Conservation (phyloP, 2,329 filamentous ascomycete genomes). For the Aspergillaceae sp. region DNA sequence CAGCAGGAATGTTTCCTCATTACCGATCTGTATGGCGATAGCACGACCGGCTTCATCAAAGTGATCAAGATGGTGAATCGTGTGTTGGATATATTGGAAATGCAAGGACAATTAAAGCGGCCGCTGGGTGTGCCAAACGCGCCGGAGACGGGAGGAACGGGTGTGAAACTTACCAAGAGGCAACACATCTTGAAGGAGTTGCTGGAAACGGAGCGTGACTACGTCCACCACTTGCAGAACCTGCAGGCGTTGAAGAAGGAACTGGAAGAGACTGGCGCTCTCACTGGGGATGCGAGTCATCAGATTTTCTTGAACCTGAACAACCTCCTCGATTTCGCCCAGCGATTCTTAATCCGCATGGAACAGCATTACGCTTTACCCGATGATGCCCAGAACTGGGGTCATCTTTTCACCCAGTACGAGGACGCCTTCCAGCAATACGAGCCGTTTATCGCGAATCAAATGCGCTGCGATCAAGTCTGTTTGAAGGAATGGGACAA, state of each 20-base stretch:
- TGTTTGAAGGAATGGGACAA: conserved; percentile 81
- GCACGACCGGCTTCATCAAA: conserved; percentile 97
- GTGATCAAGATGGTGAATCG: conserved; percentile 87
- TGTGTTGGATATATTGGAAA: conserved; percentile 77
- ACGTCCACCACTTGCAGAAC: conserved; percentile 93
- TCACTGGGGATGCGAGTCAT: conserved; percentile 84
- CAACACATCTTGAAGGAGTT: conserved; percentile 88
- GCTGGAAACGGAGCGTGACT: conserved; percentile 91
- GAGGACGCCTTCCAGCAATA: conserved; percentile 88
- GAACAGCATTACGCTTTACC: conserved; percentile 88
- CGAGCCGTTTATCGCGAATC: conserved; percentile 94
- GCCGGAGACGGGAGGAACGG: conserved; percentile 27
- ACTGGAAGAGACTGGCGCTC: conserved; percentile 75
- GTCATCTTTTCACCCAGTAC: conserved; percentile 76
- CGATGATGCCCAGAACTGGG: conserved; percentile 76
- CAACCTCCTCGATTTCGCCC: conserved; percentile 86
- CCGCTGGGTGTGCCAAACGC: conserved; percentile 46
- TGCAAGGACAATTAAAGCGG: conserved; percentile 65
- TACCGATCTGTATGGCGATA: conserved; percentile 81
- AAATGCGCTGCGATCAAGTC: conserved; percentile 79
- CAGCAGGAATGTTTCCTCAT: conserved; percentile 84
- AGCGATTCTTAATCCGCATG: conserved; percentile 87
- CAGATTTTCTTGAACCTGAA: conserved; percentile 97
- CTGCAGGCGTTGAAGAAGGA: conserved; percentile 85
- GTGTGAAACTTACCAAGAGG: conserved; percentile 58